Percentiles rank a stretch among this genome's conserved stretches.
Conservation (phyloP, 371 early-diverging fungal species). For the Mortierella sp. region DNA sequence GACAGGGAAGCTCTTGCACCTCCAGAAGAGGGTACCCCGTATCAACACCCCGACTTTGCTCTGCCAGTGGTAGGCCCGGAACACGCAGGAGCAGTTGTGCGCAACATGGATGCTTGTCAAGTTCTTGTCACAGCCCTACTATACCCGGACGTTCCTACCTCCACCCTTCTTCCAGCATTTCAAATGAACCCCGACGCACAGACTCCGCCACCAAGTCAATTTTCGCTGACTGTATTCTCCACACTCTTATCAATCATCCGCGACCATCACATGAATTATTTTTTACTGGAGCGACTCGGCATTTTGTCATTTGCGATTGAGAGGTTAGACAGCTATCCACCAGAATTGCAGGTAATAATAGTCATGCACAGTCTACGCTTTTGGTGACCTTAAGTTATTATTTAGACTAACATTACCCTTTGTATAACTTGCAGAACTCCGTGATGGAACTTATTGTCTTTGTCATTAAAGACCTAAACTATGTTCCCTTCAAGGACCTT, state of each 20-base stretch:
- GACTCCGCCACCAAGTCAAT: conserved; percentile 28
- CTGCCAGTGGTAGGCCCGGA: conserved; percentile 54
- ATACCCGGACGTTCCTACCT: conserved; percentile 49
- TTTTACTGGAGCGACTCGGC: conserved; percentile 60
- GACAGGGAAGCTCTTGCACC: conserved; percentile 60
- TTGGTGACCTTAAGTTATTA: neutral
- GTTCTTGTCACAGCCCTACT: conserved; percentile 57
- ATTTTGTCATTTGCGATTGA: conserved; percentile 66
- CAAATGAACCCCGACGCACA: conserved; percentile 18
- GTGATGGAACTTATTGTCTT: conserved; percentile 67
- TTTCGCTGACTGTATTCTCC: conserved; percentile 53
- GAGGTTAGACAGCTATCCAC: conserved; percentile 61
- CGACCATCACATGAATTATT: conserved; percentile 65
- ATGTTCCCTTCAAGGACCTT: conserved; percentile 74
- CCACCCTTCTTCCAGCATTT: conserved; percentile 28
- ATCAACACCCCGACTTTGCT: conserved; percentile 63
- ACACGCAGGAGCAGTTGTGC: conserved; percentile 56
- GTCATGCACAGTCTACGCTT: neutral
- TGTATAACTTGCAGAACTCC: conserved; percentile 49
- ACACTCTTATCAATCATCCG: conserved; percentile 56
- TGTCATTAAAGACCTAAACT: conserved; percentile 71
- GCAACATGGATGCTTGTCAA: conserved; percentile 61
- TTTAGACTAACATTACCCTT: neutral
- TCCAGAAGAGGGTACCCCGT: conserved; percentile 64
- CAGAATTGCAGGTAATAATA: conserved; percentile 61